Evolutionary conservation across 2,329 filamentous ascomycete species (phyloP).

Genomic region (Botrytis aclada): DNA sequence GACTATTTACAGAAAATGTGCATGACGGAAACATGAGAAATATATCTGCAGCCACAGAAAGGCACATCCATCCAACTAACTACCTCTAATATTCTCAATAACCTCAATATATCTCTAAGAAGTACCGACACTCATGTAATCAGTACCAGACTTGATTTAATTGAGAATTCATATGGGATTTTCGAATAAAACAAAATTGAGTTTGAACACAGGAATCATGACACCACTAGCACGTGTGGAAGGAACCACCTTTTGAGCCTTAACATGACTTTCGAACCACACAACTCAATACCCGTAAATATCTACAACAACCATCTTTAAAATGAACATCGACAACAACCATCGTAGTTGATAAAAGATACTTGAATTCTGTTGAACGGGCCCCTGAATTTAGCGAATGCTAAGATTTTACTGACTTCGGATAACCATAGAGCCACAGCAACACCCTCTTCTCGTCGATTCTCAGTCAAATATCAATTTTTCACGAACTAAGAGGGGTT

Average conservation of each 20-base stretch:
- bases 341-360: not conserved
- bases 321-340: not conserved
- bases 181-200: not conserved
- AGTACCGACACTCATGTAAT: not conserved
- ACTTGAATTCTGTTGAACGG: not conserved
- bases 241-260: not conserved
- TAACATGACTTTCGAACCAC: not conserved
- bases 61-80: not conserved
- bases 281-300: not conserved
- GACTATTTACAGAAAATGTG: not conserved
- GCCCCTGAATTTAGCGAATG: not conserved
- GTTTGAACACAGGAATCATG: no score
- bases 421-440: not conserved
- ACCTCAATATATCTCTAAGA: not conserved
- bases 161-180: not conserved
- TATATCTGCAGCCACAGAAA: not conserved
- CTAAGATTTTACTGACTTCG: not conserved
- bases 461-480: not conserved
- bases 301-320: not conserved
- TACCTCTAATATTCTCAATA: rapidly evolving
- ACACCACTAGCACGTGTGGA: not conserved
- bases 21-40: not conserved
- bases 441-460: not conserved
- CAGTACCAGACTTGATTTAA: not conserved
- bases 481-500: rapidly evolving